Evolutionary conservation across 257 asterid species (phyloP).

Genomic region (Solanum etuberosum): DNA sequence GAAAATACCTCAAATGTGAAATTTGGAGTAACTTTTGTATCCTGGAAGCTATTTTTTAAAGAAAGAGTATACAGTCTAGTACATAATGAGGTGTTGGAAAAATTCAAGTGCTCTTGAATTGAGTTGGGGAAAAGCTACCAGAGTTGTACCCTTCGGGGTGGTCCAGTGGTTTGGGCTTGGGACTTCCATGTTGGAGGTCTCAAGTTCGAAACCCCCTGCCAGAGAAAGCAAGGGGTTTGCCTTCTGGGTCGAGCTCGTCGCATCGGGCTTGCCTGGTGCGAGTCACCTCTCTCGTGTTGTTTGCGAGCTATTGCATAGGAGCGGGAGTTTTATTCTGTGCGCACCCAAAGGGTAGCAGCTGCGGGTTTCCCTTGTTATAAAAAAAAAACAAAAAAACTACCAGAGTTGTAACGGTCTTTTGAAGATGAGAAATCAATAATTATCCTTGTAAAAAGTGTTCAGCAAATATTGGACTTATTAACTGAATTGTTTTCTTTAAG

Average conservation of each 20-base stretch:
- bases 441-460: background rate
- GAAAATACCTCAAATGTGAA: background rate
- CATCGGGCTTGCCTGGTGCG: background rate
- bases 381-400: background rate
- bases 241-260: background rate
- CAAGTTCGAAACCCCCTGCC: background rate
- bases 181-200: background rate
- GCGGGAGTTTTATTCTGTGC: too few relatives aligned
- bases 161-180: background rate
- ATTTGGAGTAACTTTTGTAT: background rate
- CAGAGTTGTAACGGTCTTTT: background rate
- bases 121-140: background rate
- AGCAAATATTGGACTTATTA: background rate
- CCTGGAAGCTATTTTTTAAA: background rate
- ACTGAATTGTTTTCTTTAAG: background rate
- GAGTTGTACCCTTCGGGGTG: background rate
- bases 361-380: background rate
- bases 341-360: background rate
- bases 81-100: background rate
- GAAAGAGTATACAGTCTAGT: background rate
- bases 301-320: background rate
- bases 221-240: background rate
- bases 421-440: background rate
- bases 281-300: background rate
- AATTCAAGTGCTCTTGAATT: background rate